A percentile compares a stretch with the other conserved stretches of the same genome.
phyloP scores from a whole-genome alignment of 306 rosid species.

The Arachis hypogaea region DNA sequence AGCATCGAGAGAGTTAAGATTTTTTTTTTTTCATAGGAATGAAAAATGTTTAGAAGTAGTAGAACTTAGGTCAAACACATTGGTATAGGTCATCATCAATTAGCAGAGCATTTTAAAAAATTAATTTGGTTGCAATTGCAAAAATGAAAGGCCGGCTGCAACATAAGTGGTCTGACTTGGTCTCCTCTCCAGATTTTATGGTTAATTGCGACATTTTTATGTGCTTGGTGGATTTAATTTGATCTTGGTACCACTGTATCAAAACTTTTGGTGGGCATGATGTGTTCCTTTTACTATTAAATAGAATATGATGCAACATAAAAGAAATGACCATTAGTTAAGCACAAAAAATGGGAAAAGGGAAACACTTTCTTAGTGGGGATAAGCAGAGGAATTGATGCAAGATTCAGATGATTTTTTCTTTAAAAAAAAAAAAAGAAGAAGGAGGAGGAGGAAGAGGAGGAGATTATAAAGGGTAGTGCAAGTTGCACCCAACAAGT shows the following conservation, averaged over 20 bases:
- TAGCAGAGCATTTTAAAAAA: constrained; percentile 24
- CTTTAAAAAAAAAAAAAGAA: no score
- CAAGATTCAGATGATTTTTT: constrained; percentile 42
- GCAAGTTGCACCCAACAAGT: constrained; percentile 57
- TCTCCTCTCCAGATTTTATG: constrained; percentile 22
- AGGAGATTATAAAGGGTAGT: constrained; percentile 22
- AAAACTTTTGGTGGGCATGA: constrained; percentile 49
- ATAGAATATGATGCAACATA: constrained; percentile 42
- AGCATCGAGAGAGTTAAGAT: constrained; percentile 22
- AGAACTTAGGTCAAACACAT: constrained; percentile 3
- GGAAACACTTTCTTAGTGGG: constrained; percentile 28
- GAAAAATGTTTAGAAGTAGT: constrained; percentile 24
- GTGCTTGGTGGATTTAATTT: constrained; percentile 34
- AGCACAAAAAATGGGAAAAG: constrained; percentile 43
- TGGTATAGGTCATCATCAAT: constrained; percentile 19
- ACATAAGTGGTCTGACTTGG: neutral
- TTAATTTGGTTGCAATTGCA: constrained; percentile 5
- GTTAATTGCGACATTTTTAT: constrained; percentile 25
- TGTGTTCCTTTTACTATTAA: constrained; percentile 42
- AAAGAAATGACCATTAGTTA: constrained; percentile 38
- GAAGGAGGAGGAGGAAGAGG: no score
- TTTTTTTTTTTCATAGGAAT: neutral
- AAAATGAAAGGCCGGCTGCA: constrained; percentile 23
- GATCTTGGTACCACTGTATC: constrained; percentile 21
- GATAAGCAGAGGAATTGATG: constrained; percentile 53